These are phyloP conservation scores for Zostera marina DNA, from an alignment of 116 monocot species.

Conservation along the genomic window DNA sequence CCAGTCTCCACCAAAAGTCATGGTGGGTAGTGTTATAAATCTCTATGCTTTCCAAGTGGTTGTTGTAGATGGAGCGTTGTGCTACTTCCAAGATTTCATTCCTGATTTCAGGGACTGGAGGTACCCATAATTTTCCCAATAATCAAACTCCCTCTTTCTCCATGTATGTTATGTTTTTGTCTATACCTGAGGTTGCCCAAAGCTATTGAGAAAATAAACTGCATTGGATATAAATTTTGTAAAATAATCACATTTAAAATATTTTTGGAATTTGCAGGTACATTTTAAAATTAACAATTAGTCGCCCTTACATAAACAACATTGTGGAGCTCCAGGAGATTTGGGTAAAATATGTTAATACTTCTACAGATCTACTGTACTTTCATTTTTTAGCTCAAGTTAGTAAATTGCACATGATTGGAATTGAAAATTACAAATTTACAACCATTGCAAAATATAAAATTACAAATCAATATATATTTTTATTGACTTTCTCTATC, in stretches of 20 bases:
- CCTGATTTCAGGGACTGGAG: too few relatives aligned
- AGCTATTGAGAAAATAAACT: neutral
- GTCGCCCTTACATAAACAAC: conserved; percentile 68
- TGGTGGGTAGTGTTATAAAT: too few relatives aligned
- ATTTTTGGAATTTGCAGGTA: conserved; percentile 48
- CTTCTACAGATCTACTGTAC: neutral
- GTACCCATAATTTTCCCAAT: too few relatives aligned
- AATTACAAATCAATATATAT: too few relatives aligned
- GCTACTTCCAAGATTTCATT: too few relatives aligned
- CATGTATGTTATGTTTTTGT: neutral
- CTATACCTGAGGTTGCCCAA: neutral
- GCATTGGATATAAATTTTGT: neutral
- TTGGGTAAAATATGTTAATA: conserved; percentile 34
- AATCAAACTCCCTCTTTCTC: too few relatives aligned
- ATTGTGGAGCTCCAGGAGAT: conserved; percentile 86
- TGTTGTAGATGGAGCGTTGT: too few relatives aligned
- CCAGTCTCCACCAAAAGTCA: too few relatives aligned
- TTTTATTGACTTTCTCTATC: too few relatives aligned
- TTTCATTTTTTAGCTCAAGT: neutral
- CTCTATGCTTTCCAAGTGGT: too few relatives aligned
- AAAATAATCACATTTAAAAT: neutral
- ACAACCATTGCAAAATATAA: too few relatives aligned
- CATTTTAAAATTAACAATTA: conserved; percentile 72
- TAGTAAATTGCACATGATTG: neutral
- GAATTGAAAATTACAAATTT: neutral